Conservation (phyloP, 805 yeast genomes). For the Torulaspora maleeae region DNA sequence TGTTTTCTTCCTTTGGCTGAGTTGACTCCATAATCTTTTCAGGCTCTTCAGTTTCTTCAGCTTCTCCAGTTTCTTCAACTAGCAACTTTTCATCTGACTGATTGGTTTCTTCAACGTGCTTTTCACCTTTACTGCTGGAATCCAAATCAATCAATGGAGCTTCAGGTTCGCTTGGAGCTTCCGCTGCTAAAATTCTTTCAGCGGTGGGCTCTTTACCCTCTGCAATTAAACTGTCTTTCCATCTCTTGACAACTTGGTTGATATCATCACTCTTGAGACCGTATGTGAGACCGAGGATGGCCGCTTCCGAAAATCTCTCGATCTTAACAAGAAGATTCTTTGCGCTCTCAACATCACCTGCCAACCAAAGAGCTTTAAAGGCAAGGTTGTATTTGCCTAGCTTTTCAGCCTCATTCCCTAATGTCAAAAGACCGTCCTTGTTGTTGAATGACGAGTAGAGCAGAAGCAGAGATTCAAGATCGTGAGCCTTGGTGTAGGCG, state of each 20-base stretch:
- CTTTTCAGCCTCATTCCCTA: slow-evolving; percentile 64
- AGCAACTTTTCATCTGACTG: slow-evolving; percentile 15
- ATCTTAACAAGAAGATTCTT: slow-evolving; percentile 60
- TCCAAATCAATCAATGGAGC: slow-evolving; percentile 42
- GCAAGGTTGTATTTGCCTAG: slow-evolving; percentile 85
- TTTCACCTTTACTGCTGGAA: slow-evolving; percentile 24
- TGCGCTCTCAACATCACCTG: slow-evolving; percentile 64
- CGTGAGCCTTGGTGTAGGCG: slow-evolving; percentile 73
- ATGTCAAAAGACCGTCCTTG: slow-evolving; percentile 49
- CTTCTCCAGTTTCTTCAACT: neutral
- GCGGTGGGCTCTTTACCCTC: slow-evolving; percentile 56
- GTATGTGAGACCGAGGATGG: slow-evolving; percentile 73
- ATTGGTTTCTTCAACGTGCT: slow-evolving; percentile 7
- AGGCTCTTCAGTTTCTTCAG: neutral
- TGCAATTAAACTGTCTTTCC: slow-evolving; percentile 59
- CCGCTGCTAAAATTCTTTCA: slow-evolving; percentile 51
- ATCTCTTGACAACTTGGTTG: slow-evolving; percentile 46
- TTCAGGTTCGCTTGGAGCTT: slow-evolving; percentile 20
- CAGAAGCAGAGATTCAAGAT: slow-evolving; percentile 74
- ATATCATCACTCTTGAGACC: slow-evolving; percentile 45
- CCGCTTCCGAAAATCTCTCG: slow-evolving; percentile 77
- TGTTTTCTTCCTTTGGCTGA: neutral
- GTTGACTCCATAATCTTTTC: neutral
- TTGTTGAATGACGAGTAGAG: slow-evolving; percentile 79
- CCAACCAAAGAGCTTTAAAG: slow-evolving; percentile 85